phyloP scores from a whole-genome alignment of 306 rosid genomes.

The Dryas drummondii region DNA sequence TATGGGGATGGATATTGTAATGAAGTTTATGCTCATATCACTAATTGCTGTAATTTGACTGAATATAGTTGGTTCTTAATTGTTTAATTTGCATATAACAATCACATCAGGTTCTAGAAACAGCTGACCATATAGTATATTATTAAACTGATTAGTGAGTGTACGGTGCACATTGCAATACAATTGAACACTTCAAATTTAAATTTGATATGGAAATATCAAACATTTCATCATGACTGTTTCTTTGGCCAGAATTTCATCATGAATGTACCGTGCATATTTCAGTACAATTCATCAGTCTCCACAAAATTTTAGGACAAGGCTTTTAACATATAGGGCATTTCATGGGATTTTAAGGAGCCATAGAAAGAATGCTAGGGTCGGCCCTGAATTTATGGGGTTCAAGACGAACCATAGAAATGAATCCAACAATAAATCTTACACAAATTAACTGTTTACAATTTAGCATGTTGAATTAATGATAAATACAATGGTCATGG shows the following conservation, averaged over 20 bases:
- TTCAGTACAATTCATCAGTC: background rate
- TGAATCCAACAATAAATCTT: too few relatives aligned
- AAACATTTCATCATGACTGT: background rate
- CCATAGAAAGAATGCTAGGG: too few relatives aligned
- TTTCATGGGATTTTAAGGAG: too few relatives aligned
- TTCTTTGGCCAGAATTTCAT: too few relatives aligned
- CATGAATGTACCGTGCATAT: background rate
- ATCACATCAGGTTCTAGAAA: background rate
- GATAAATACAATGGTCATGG: too few relatives aligned
- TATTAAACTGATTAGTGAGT: background rate
- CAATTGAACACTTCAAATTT: background rate
- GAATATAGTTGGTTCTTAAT: background rate
- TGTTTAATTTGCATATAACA: background rate
- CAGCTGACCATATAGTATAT: background rate
- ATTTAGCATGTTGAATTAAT: too few relatives aligned
- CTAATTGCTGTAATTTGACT: background rate
- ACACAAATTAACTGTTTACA: too few relatives aligned
- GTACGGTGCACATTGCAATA: background rate
- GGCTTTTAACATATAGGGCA: too few relatives aligned
- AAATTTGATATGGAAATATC: background rate
- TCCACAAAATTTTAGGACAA: background rate
- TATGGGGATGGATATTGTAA: background rate
- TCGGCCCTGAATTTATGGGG: too few relatives aligned
- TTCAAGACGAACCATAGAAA: too few relatives aligned
- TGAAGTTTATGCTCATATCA: background rate